phyloP scores from a whole-genome alignment of 1,284 basidiomycete species.

The Ustilago nuda region DNA sequence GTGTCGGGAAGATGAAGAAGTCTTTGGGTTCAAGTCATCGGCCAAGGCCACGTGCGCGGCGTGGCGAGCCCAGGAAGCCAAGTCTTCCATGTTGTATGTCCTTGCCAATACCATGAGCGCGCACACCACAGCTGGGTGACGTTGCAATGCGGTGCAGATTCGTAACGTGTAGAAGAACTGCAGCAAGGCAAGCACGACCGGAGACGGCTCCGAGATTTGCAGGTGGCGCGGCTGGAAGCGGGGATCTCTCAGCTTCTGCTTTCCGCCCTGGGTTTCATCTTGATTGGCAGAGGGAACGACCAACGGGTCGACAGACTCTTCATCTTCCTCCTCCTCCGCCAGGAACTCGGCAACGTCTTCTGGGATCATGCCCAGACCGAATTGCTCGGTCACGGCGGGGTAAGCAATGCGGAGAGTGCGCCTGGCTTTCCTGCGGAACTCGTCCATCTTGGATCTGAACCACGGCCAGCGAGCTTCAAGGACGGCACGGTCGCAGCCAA shows the following conservation, averaged over 20 bases:
- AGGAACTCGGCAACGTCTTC: slow-evolving; percentile 49
- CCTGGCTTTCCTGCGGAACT: slow-evolving; percentile 53
- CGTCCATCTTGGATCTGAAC: slow-evolving; percentile 79
- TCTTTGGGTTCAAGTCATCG: slow-evolving; percentile 52
- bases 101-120: slow-evolving; percentile 85
- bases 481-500: slow-evolving; percentile 83
- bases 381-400: slow-evolving; percentile 26
- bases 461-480: slow-evolving; percentile 91
- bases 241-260: slow-evolving; percentile 73
- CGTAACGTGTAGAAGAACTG: slow-evolving; percentile 92
- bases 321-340: slow-evolving; percentile 44
- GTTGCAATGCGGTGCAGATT: slow-evolving; percentile 87
- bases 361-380: slow-evolving; percentile 38
- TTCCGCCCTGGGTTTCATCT: slow-evolving; percentile 15
- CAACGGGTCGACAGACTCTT: slow-evolving; percentile 37
- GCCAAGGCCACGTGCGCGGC: slow-evolving; percentile 78
- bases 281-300: slow-evolving; percentile 11
- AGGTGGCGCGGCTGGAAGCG: slow-evolving; percentile 82
- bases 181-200: slow-evolving; percentile 85
- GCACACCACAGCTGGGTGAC: slow-evolving; percentile 86
- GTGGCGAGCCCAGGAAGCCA: slow-evolving; percentile 84
- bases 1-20: slow-evolving; percentile 17
- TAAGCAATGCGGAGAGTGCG: slow-evolving; percentile 39
- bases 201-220: slow-evolving; percentile 86
- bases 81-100: slow-evolving; percentile 82